Base-by-base conservation (phyloP, 1,139 yeast genomes). In the Saccharomyces uvarum region DNA sequence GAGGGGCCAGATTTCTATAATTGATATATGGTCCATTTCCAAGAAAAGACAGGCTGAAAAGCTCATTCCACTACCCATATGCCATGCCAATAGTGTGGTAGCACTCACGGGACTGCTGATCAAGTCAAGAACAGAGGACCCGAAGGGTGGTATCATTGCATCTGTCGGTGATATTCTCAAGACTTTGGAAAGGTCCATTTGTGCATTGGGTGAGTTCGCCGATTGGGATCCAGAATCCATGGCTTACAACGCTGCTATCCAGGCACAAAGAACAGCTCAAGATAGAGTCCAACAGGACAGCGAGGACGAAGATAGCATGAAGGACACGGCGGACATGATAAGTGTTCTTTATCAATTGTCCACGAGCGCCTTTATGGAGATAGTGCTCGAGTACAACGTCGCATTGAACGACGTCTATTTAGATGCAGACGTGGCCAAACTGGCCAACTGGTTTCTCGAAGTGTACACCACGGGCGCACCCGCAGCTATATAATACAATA, bases 361-460 rank as follows among this genome's bases (percentile, higher is more conserved):
- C 2, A 76, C 84, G 70, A 77, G 76, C 58, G 84, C 83, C 54
- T 85, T 84, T 64, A 80, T 81, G 65, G 82, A 81, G 58, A 75
- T 85, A 49, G 84, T 87, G 50, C 71, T 84, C 51, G 78, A 79
- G 60, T 85, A 83, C 65, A 84, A 84, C 64, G 78, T 76, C 53
- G 76, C 81, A 54, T 71, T 86, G 59, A 83, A 83, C 65, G 90
- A 84, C 62, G 77, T 85, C 59, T 77, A 81, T 38, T 72, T 86
- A 52, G 77, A 80, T 55, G 80, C 84, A 6, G 80, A 81, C 54
- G 86, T 85, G 11, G 82, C 81, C 61, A 81, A 80, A 60, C 73
- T 85, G 60, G 88, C 89, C 27, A 83, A 83, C 63, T 81, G 88
- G 83, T 86, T 85, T 21, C 77, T 84, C 54, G 89, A 84, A 62